Percentiles rank a stretch among this genome's conserved stretches.
phyloP scores from a whole-genome alignment of 1,284 basidiomycete species.

The Ganoderma boninense region DNA sequence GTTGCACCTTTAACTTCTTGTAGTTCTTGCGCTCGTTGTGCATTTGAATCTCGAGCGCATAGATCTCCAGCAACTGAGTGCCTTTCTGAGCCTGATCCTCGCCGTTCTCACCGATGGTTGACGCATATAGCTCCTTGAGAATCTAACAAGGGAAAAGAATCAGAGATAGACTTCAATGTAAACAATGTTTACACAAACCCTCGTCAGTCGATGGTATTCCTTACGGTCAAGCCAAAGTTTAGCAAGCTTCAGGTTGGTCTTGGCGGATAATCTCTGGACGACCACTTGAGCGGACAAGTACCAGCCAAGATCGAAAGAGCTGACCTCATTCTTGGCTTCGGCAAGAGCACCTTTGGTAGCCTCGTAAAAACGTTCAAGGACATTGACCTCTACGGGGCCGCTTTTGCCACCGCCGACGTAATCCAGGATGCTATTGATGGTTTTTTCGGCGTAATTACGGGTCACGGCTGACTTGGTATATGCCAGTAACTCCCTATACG shows the following conservation, averaged over 20 bases:
- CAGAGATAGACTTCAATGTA: neutral
- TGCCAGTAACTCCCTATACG: constrained; percentile 86
- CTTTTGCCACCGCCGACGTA: constrained; percentile 96
- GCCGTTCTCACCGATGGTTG: constrained; percentile 71
- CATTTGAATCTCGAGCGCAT: constrained; percentile 99
- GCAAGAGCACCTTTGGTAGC: constrained; percentile 90
- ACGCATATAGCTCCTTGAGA: constrained; percentile 74
- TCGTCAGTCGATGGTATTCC: constrained; percentile 87
- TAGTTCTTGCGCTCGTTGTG: constrained; percentile 96
- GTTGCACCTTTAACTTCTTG: constrained; percentile 89
- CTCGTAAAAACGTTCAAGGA: constrained; percentile 95
- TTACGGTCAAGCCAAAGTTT: constrained; percentile 97
- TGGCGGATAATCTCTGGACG: constrained; percentile 86
- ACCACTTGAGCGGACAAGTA: constrained; percentile 2
- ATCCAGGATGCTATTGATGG: constrained; percentile 98
- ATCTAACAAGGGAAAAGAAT: constrained; percentile 52
- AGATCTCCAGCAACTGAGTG: constrained; percentile 96
- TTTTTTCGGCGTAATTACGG: constrained; percentile 95
- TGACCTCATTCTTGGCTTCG: constrained; percentile 95
- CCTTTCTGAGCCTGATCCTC: constrained; percentile 91
- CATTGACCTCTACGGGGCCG: constrained; percentile 83
- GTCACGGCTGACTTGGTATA: constrained; percentile 96
- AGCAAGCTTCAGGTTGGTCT: constrained; percentile 97
- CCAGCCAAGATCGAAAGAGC: constrained; percentile 29
- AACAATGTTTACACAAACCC: constrained; percentile 47